Evolutionary conservation across 1,284 basidiomycete species (phyloP).

Genomic region (Ceratobasidium sp.): DNA sequence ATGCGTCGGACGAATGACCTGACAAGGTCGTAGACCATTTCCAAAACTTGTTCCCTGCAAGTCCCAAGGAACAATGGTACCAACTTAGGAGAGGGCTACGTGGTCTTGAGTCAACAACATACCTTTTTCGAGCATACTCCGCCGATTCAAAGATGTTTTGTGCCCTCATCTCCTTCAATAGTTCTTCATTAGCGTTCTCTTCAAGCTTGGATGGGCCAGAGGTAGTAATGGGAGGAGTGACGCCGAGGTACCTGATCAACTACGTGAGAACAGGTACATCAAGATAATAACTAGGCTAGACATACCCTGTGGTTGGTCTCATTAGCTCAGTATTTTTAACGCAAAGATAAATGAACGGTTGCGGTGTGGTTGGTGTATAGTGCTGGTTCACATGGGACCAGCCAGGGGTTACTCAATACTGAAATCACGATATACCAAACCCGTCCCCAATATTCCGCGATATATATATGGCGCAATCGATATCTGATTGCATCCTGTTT

Average conservation of each 20-base stretch:
- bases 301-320: no score
- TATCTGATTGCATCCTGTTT: no score
- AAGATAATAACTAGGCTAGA: background rate
- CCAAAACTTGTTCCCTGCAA: slow-evolving; percentile 88
- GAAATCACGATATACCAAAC: no score
- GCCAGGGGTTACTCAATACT: no score
- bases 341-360: no score
- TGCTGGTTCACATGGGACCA: no score
- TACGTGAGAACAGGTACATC: slow-evolving; percentile 9
- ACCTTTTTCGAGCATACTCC: slow-evolving; percentile 89
- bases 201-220: slow-evolving; percentile 75
- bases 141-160: slow-evolving; percentile 91
- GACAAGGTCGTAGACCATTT: slow-evolving; percentile 86
- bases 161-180: slow-evolving; percentile 87
- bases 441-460: no score
- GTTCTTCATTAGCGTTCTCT: slow-evolving; percentile 81
- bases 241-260: slow-evolving; percentile 67
- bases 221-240: no score
- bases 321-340: no score
- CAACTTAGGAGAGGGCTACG: background rate
- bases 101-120: slow-evolving; percentile 1
- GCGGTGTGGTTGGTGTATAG: no score
- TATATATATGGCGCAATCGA: no score
- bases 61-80: slow-evolving; percentile 7
- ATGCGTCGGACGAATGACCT: slow-evolving; percentile 93